These are phyloP conservation scores for Rhypophila decipiens DNA, from an alignment of 495 filamentous ascomycete species.

Conservation along the genomic window DNA sequence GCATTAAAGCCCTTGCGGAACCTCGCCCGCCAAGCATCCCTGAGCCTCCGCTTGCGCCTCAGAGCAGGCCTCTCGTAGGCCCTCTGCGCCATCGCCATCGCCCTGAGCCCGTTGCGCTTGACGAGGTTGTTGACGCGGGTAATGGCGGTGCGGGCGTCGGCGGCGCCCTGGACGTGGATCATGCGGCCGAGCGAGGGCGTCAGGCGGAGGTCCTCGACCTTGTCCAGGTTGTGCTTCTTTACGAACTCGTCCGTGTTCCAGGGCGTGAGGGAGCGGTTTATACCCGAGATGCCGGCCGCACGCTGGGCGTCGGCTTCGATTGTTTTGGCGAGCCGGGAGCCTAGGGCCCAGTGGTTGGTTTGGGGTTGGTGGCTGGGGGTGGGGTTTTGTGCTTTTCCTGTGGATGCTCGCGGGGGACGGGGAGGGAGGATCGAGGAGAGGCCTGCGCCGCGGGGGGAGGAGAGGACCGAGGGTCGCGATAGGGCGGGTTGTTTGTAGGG, in stretches of 20 bases:
- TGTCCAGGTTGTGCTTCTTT: constrained; percentile 6
- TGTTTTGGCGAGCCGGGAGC: background rate
- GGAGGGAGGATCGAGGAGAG: background rate
- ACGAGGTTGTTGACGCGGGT: constrained; percentile 38
- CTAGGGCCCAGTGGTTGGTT: no score
- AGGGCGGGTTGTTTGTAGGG: background rate
- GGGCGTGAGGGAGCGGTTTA: background rate
- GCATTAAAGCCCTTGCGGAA: constrained; percentile 62
- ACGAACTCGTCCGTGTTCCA: constrained; percentile 9
- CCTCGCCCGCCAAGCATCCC: constrained; percentile 56
- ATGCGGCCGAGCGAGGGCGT: constrained; percentile 53
- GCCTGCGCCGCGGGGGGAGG: background rate
- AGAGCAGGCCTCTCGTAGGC: constrained; percentile 64
- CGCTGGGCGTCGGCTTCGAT: background rate
- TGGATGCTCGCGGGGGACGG: background rate
- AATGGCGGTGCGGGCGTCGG: constrained; percentile 53
- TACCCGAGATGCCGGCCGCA: background rate
- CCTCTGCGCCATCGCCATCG: constrained; percentile 45
- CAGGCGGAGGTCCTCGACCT: constrained; percentile 32
- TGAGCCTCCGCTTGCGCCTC: constrained; percentile 63
- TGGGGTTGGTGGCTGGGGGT: no score
- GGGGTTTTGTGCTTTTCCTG: no score
- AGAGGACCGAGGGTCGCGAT: background rate
- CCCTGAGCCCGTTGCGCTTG: constrained; percentile 45
- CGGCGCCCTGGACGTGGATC: constrained; percentile 38